These are phyloP conservation scores for Pleurotus sapidus DNA, from an alignment of 768 basidiomycete genomes.

Conservation along the genomic window DNA sequence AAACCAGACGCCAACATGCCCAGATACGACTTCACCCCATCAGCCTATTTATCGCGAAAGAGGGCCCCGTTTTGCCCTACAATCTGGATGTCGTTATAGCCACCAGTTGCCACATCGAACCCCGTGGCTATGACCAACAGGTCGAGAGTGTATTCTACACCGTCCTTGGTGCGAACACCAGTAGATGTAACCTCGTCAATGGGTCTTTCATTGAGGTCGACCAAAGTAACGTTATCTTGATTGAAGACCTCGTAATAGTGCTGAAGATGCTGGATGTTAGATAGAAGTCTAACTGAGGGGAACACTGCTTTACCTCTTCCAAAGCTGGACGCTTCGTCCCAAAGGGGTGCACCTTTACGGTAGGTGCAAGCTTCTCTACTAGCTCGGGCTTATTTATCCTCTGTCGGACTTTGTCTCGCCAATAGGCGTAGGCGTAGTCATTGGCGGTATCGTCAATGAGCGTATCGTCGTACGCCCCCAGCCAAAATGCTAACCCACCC, in stretches of 20 bases:
- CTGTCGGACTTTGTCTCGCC: slow-evolving; percentile 19
- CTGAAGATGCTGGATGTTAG: not conserved
- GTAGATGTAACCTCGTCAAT: slow-evolving; percentile 13
- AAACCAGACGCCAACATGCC: slow-evolving; percentile 11
- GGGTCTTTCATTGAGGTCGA: slow-evolving; percentile 13
- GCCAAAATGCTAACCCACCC: slow-evolving; percentile 20
- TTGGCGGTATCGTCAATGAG: slow-evolving; percentile 17
- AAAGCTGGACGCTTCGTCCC: slow-evolving; percentile 20
- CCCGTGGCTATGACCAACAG: slow-evolving; percentile 15
- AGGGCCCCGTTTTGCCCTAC: slow-evolving; percentile 10
- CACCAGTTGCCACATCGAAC: slow-evolving; percentile 12
- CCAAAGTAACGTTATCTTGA: slow-evolving; percentile 14
- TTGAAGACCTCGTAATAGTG: slow-evolving; percentile 10
- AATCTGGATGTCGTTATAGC: slow-evolving; percentile 12
- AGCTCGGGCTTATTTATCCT: slow-evolving; percentile 16
- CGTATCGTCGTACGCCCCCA: slow-evolving; percentile 15
- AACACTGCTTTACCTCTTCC: slow-evolving; percentile 11
- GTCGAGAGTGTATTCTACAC: slow-evolving; percentile 11
- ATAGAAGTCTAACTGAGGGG: not conserved
- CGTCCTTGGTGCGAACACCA: slow-evolving; percentile 12
- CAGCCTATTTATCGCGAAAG: slow-evolving; percentile 13
- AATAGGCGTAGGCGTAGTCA: slow-evolving; percentile 20
- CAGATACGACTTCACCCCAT: slow-evolving; percentile 13
- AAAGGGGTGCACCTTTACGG: slow-evolving; percentile 19
- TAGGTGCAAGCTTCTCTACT: slow-evolving; percentile 22